Percentiles rank a stretch among this genome's conserved stretches.
phyloP scores from a whole-genome alignment of 1,284 basidiomycete species.

The Psilocybe mexicana region DNA sequence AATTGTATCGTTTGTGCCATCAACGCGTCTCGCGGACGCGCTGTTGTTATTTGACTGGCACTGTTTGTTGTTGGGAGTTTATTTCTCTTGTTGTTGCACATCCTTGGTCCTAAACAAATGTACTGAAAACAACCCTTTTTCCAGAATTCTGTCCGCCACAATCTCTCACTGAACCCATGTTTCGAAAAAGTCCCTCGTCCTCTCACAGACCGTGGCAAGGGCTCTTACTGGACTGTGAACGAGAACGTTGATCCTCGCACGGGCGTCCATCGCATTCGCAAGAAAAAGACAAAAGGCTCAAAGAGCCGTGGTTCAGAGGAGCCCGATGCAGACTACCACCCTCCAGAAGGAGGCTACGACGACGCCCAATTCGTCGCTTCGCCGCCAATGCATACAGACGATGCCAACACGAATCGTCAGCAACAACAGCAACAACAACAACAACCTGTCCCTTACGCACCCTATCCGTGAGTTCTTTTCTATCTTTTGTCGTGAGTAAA shows the following conservation, averaged over 20 bases:
- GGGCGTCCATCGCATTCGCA: slow-evolving; percentile 80
- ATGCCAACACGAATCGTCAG: slow-evolving; percentile 56
- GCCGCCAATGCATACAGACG: slow-evolving; percentile 56
- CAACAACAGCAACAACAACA: slow-evolving; percentile 24
- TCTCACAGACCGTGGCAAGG: slow-evolving; percentile 84
- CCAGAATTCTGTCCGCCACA: slow-evolving; percentile 93
- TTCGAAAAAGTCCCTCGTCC: slow-evolving; percentile 91
- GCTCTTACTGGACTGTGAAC: slow-evolving; percentile 87
- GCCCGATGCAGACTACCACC: slow-evolving; percentile 62
- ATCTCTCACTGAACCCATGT: slow-evolving; percentile 90
- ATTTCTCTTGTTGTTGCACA: slow-evolving; percentile 31
- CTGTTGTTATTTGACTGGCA: slow-evolving; percentile 55
- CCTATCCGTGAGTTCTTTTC: slow-evolving; percentile 46
- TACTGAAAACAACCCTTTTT: slow-evolving; percentile 26
- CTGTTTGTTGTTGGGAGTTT: slow-evolving; percentile 57
- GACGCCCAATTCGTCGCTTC: slow-evolving; percentile 55
- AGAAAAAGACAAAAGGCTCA: slow-evolving; percentile 69
- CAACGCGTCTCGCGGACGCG: slow-evolving; percentile 49
- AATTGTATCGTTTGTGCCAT: slow-evolving; percentile 14
- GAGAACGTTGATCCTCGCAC: slow-evolving; percentile 84
- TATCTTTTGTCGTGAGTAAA: slow-evolving; percentile 11
- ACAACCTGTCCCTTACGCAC: slow-evolving; percentile 48
- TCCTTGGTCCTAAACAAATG: slow-evolving; percentile 22
- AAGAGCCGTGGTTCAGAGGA: slow-evolving; percentile 50
- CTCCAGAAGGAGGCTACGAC: slow-evolving; percentile 47